A percentile compares a stretch with the other conserved stretches of the same genome.
phyloP scores from a whole-genome alignment of 495 filamentous ascomycete species.

The Daldinia caldariorum region DNA sequence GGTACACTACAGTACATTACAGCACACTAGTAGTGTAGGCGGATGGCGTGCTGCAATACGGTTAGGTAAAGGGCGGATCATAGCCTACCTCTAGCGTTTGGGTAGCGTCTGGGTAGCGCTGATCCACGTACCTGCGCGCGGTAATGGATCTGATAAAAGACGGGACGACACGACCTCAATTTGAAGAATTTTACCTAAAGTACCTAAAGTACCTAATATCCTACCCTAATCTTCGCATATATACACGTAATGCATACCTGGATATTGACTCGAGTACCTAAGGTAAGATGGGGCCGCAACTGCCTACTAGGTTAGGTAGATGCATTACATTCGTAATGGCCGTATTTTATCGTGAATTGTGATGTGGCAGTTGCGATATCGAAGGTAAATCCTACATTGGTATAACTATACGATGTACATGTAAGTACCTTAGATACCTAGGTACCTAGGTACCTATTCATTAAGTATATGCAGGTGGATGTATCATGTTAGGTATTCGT shows the following conservation, averaged over 20 bases:
- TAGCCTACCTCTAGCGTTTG: slow-evolving; percentile 17
- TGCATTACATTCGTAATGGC: neutral
- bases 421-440: too few relatives aligned
- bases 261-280: slow-evolving; percentile 1
- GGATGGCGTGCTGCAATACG: slow-evolving; percentile 32
- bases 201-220: too few relatives aligned
- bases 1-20: too few relatives aligned
- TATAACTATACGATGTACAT: neutral
- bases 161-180: slow-evolving; percentile 9
- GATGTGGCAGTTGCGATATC: slow-evolving; percentile 15
- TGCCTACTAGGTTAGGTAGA: neutral
- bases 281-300: neutral
- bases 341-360: slow-evolving; percentile 14
- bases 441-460: too few relatives aligned
- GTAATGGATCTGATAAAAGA: slow-evolving; percentile 34
- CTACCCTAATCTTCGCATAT: neutral
- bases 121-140: slow-evolving; percentile 24
- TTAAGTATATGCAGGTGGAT: too few relatives aligned
- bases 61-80: slow-evolving; percentile 37
- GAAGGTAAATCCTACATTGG: neutral
- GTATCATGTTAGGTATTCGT: too few relatives aligned
- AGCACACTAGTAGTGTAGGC: too few relatives aligned
- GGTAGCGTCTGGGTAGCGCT: slow-evolving; percentile 28
- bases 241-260: slow-evolving; percentile 10
- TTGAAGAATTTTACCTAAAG: neutral